These are phyloP conservation scores for Aureobasidium melanogenum DNA, from an alignment of 2,329 filamentous ascomycete genomes.

Conservation along the genomic window DNA sequence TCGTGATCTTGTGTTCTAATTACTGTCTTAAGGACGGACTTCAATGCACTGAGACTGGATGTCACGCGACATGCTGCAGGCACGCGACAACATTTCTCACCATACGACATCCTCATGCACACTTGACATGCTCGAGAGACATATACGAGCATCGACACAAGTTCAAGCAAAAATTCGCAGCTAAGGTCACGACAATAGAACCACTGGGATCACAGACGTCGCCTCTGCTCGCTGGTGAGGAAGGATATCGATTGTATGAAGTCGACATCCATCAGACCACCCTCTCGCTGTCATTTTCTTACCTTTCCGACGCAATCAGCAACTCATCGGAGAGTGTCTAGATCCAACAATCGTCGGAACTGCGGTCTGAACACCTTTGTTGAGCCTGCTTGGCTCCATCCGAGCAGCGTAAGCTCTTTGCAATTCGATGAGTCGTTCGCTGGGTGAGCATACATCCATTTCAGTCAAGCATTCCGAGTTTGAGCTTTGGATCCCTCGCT, in stretches of 20 bases:
- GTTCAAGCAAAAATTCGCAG: not conserved
- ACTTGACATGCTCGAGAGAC: not conserved
- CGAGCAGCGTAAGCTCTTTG: not conserved
- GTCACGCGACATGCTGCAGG: not conserved
- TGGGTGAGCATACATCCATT: not conserved
- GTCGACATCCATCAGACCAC: too few relatives aligned
- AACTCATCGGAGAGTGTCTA: not conserved
- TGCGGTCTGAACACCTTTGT: not conserved
- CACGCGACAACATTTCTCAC: not conserved
- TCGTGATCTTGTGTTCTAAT: not conserved
- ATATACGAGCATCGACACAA: not conserved
- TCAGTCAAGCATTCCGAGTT: not conserved
- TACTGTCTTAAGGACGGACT: not conserved
- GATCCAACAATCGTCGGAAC: too few relatives aligned
- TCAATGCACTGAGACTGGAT: not conserved
- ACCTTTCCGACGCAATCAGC: not conserved
- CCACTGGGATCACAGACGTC: not conserved
- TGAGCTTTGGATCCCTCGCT: not conserved
- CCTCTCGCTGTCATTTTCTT: too few relatives aligned
- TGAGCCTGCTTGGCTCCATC: not conserved
- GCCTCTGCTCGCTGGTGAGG: too few relatives aligned
- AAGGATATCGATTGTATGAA: too few relatives aligned
- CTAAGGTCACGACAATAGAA: not conserved
- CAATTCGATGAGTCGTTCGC: not conserved
- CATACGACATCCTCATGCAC: not conserved